Evolutionary conservation across 139 green algal genomes (phyloP).

Genomic region (Asterochloris erici): DNA sequence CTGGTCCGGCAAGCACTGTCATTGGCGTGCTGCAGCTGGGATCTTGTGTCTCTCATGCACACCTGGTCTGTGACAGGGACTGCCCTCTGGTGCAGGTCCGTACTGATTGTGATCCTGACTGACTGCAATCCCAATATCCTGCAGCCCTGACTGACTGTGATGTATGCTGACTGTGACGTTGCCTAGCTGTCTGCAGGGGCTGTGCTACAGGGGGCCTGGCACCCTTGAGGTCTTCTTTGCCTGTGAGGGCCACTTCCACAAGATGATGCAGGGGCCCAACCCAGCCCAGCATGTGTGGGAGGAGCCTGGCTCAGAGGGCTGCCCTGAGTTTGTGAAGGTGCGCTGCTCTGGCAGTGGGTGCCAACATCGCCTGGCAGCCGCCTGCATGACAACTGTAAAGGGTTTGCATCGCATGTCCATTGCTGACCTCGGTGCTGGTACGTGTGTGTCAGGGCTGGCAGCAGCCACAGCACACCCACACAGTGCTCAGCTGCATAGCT

Average conservation of each 20-base stretch:
- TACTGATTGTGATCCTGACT: neutral
- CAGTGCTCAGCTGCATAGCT: neutral
- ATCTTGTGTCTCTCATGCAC: neutral
- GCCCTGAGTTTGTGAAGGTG: slow-evolving; percentile 1
- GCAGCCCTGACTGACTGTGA: neutral
- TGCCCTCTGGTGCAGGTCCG: neutral
- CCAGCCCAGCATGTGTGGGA: slow-evolving; percentile 3
- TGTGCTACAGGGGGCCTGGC: neutral
- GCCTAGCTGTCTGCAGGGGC: neutral
- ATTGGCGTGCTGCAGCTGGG: neutral
- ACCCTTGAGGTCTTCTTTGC: slow-evolving; percentile 11
- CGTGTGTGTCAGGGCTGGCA: neutral
- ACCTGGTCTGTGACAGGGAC: neutral
- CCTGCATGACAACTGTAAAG: neutral
- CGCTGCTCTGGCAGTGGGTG: too few relatives aligned
- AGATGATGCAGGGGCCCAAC: slow-evolving; percentile 1
- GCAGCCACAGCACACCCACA: neutral
- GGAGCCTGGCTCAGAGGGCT: neutral
- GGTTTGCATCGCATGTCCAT: neutral
- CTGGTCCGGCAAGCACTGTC: neutral
- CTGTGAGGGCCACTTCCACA: slow-evolving; percentile 12
- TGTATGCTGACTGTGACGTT: neutral
- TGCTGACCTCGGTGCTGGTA: neutral
- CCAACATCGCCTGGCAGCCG: too few relatives aligned
- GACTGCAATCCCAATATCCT: neutral